These are phyloP conservation scores for Toxicodendron radicans DNA, from an alignment of 345 rosid genomes.

Conservation along the genomic window DNA sequence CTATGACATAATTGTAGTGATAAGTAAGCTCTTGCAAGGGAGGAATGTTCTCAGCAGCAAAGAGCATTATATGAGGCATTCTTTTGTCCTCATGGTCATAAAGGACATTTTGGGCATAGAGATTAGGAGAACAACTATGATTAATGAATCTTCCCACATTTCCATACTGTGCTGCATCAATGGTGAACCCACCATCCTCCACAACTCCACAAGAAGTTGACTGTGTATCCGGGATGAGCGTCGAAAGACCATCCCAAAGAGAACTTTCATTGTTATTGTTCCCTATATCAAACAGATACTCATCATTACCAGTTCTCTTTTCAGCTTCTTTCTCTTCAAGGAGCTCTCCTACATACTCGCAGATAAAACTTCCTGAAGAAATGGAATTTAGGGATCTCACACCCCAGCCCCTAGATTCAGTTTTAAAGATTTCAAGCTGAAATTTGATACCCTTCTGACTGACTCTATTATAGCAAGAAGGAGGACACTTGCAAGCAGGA, in stretches of 20 bases:
- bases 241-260: conserved; percentile 48
- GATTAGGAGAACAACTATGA: conserved; percentile 92
- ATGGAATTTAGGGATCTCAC: conserved; percentile 78
- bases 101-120: conserved; percentile 85
- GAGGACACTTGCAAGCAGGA: conserved; percentile 72
- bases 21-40: conserved; percentile 86
- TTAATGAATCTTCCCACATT: conserved; percentile 85
- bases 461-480: conserved; percentile 75
- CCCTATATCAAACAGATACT: conserved; percentile 80
- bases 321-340: conserved; percentile 79
- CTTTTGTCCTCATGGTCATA: conserved; percentile 73
- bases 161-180: conserved; percentile 75
- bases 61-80: conserved; percentile 86
- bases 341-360: conserved; percentile 86
- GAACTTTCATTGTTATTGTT: conserved; percentile 40
- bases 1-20: conserved; percentile 68
- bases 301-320: conserved; percentile 61
- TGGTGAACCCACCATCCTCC: conserved; percentile 57
- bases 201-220: conserved; percentile 34
- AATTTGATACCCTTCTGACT: conserved; percentile 70
- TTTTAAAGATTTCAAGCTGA: conserved; percentile 81
- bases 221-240: conserved; percentile 43
- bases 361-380: conserved; percentile 80
- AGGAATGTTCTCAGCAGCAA: conserved; percentile 83
- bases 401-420: conserved; percentile 87